phyloP scores from a whole-genome alignment of 2,329 filamentous ascomycete species.

The Dactylella cylindrospora region DNA sequence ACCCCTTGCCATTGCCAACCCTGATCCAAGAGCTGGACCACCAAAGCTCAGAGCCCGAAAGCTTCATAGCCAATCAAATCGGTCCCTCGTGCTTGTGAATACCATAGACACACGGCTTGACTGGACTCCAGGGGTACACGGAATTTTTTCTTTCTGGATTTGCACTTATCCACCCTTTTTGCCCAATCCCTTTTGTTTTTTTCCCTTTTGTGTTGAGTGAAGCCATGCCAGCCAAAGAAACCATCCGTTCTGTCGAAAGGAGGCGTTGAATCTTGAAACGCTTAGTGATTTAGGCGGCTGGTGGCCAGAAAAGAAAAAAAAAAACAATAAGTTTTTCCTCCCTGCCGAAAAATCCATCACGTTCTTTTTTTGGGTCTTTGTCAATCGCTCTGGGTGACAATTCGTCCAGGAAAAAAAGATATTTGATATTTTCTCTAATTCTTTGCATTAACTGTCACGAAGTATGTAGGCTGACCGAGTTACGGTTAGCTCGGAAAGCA shows the following conservation, averaged over 20 bases:
- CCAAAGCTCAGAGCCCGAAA: conserved; percentile 20
- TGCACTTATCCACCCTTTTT: conserved; percentile 14
- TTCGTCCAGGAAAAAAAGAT: no score
- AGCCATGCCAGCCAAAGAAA: conserved; percentile 17
- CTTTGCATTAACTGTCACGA: conserved; percentile 41
- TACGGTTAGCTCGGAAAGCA: conserved; percentile 20
- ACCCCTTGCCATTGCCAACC: conserved; percentile 18
- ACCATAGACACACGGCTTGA: conserved; percentile 31
- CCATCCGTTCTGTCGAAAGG: conserved; percentile 19
- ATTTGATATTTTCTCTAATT: no score
- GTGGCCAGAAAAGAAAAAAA: conserved; percentile 27
- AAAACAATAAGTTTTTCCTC: no score
- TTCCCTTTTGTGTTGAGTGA: conserved; percentile 25
- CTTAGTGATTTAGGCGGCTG: conserved; percentile 21
- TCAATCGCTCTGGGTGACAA: conserved; percentile 2
- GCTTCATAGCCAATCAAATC: conserved; percentile 33
- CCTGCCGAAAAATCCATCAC: not conserved
- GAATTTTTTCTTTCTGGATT: conserved; percentile 14
- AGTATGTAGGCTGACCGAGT: conserved; percentile 17
- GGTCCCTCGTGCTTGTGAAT: not conserved
- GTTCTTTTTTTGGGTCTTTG: conserved; percentile 39
- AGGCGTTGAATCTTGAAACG: conserved; percentile 42
- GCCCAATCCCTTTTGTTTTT: no score
- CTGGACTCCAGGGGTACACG: not conserved
- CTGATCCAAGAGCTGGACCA: conserved; percentile 31